These are phyloP conservation scores for Basipetospora sp. DNA, from an alignment of 2,329 filamentous ascomycete species.

Conservation along the genomic window DNA sequence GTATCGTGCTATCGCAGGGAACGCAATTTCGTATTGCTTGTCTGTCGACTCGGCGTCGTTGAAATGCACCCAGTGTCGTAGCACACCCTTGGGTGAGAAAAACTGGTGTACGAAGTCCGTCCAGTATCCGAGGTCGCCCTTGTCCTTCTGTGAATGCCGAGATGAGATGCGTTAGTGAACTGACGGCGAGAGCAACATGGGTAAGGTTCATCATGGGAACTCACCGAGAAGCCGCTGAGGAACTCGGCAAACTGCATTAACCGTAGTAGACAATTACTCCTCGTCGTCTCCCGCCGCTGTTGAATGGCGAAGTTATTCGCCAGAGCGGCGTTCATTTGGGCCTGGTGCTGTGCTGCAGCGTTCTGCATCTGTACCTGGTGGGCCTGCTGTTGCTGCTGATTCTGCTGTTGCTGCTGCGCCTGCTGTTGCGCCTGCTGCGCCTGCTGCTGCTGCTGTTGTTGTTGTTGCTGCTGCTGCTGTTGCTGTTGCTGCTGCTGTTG, in stretches of 20 bases:
- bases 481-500: slow-evolving; percentile 25
- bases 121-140: slow-evolving; percentile 64
- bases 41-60: slow-evolving; percentile 41
- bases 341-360: slow-evolving; percentile 15
- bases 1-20: slow-evolving; percentile 69
- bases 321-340: slow-evolving; percentile 16
- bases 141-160: slow-evolving; percentile 39
- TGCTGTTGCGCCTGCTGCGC: slow-evolving; percentile 23
- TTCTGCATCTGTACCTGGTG: slow-evolving; percentile 16
- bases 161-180: background rate
- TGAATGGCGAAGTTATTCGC: slow-evolving; percentile 25
- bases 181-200: background rate
- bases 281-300: slow-evolving; percentile 36
- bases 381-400: slow-evolving; percentile 18
- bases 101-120: slow-evolving; percentile 63
- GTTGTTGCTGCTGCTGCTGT: slow-evolving; percentile 18
- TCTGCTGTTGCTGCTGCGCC: slow-evolving; percentile 22
- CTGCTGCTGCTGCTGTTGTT: slow-evolving; percentile 21
- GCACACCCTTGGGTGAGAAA: slow-evolving; percentile 63
- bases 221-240: slow-evolving; percentile 41
- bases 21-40: slow-evolving; percentile 78
- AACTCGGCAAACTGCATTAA: slow-evolving; percentile 50
- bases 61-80: slow-evolving; percentile 55
- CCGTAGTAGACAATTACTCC: slow-evolving; percentile 43
- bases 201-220: slow-evolving; percentile 14